A percentile compares a stretch with the other conserved stretches of the same genome.
These are phyloP conservation scores for Stagonosporopsis rhizophila DNA, from an alignment of 2,329 filamentous ascomycete species.

Conservation along the genomic window DNA sequence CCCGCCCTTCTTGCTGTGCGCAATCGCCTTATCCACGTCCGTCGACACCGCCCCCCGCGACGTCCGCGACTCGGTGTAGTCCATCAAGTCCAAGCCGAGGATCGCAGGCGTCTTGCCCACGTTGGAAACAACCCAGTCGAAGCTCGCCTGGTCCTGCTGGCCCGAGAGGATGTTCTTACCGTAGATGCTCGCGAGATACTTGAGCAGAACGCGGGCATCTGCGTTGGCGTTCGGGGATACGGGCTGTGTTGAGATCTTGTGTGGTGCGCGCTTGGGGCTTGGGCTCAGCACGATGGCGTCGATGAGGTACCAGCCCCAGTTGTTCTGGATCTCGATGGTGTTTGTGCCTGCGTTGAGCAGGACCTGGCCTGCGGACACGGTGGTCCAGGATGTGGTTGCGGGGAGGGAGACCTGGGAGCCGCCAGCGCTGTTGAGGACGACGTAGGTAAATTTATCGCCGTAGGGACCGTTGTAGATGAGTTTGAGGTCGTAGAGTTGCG, in stretches of 20 bases:
- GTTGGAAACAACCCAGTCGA: constrained; percentile 55
- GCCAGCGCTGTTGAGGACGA: constrained; percentile 54
- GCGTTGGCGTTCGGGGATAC: constrained; percentile 50
- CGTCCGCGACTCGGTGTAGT: constrained; percentile 58
- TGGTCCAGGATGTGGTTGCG: constrained; percentile 50
- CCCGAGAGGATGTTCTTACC: constrained; percentile 58
- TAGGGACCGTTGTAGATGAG: constrained; percentile 57
- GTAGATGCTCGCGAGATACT: constrained; percentile 55
- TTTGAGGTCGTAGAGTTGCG: constrained; percentile 54
- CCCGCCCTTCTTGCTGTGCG: constrained; percentile 53
- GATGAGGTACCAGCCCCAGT: constrained; percentile 60
- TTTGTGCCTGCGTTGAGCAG: constrained; percentile 54
- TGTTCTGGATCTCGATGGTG: constrained; percentile 56
- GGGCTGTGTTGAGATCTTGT: constrained; percentile 50
- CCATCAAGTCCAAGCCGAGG: constrained; percentile 57
- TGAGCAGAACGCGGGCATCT: constrained; percentile 51
- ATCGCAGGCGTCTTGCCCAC: constrained; percentile 59
- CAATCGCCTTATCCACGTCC: constrained; percentile 57
- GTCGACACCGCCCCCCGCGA: constrained; percentile 52
- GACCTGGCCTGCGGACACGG: constrained; percentile 54
- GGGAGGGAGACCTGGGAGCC: constrained; percentile 53
- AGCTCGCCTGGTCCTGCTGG: constrained; percentile 55
- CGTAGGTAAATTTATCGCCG: constrained; percentile 55
- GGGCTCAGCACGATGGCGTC: constrained; percentile 54
- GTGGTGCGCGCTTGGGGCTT: constrained; percentile 47